Base-by-base conservation (phyloP, 1,139 yeast species). In the Entelexis paramagnoliae region DNA sequence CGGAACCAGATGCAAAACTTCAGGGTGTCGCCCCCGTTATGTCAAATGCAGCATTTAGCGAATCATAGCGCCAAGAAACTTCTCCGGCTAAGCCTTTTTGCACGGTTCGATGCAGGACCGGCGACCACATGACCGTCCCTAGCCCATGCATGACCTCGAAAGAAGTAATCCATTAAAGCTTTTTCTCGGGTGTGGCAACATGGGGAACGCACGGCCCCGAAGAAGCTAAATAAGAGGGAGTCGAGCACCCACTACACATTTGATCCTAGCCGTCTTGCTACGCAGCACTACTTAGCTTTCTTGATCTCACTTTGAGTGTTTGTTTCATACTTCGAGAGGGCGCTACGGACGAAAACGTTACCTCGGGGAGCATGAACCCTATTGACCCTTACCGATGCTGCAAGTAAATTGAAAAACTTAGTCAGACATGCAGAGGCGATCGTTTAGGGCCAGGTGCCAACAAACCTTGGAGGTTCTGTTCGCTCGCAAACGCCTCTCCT, bases 371-470 rank as follows among this genome's bases (percentile, higher is more conserved):
- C n/a, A 11, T 11, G 14, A 6, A n/a, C 22, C 28, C 26, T 36
- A 26, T 13, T 10, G 19, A 36, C 29, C 42, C 17, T 13, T 13
- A 24, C 29, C 40, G 7, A 3, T 33, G 14, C 34, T 5, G 48
- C 17, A 45, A n/a, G 19, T 34, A 45, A 45, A 45, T 45, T 16
- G 34, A 35, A 45, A 45, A 45, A 45, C 3, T 45, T 24, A 45
- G 32, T 45, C 36, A 45, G 8, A 5, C 9, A 6, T 39, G 16
- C 42, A 19, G 19, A 39, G 30, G 30, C 42, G 42, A 39, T 10
- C 19, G 42, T 39, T 26, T 14, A 24, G 42, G 42, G 42, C 32
- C 17, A 20, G 28, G 41, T 36, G 41, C 13, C 41, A 28, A 20
- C 34, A 22, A 22, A 22, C 24, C 6, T 22, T 22, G 24, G 24